phyloP scores from a whole-genome alignment of 1,284 basidiomycete genomes.

The Gymnopus androsaceus region DNA sequence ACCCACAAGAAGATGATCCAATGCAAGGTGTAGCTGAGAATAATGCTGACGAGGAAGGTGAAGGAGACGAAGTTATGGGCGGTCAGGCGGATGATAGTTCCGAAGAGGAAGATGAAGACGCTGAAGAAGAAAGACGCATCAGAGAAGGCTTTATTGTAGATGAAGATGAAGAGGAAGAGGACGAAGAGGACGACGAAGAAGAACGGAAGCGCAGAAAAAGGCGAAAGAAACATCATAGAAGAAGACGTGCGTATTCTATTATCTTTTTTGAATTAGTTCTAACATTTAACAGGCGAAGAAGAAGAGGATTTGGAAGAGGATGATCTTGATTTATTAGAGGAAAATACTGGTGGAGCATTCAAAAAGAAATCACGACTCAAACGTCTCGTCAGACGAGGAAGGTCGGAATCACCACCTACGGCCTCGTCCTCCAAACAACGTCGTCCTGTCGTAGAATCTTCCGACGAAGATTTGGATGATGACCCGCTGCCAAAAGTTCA shows the following conservation, averaged over 20 bases:
- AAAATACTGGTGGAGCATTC: conserved; percentile 86
- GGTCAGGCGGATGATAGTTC: conserved; percentile 77
- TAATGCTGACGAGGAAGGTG: conserved; percentile 52
- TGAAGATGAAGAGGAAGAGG: conserved; percentile 77
- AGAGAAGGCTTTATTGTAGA: conserved; percentile 86
- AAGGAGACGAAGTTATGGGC: conserved; percentile 54
- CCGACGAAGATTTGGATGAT: conserved; percentile 72
- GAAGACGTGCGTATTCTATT: conserved; percentile 48
- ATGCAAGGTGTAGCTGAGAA: conserved; percentile 55
- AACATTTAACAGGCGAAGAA: conserved; percentile 39
- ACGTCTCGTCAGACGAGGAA: conserved; percentile 68
- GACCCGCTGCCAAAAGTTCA: conserved; percentile 55
- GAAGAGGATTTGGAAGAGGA: conserved; percentile 90
- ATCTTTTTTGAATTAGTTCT: conserved; percentile 16
- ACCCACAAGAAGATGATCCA: conserved; percentile 49
- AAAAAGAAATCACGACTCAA: conserved; percentile 66
- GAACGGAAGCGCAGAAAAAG: conserved; percentile 59
- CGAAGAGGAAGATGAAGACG: conserved; percentile 83
- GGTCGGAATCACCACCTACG: conserved; percentile 66
- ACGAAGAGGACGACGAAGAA: conserved; percentile 60
- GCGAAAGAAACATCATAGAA: conserved; percentile 69
- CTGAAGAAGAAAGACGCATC: conserved; percentile 74
- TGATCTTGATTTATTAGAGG: conserved; percentile 91
- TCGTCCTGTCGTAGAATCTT: conserved; percentile 60
- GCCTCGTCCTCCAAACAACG: conserved; percentile 63